Conservation (phyloP, 1,284 basidiomycete species). For the Termitomyces sp. region DNA sequence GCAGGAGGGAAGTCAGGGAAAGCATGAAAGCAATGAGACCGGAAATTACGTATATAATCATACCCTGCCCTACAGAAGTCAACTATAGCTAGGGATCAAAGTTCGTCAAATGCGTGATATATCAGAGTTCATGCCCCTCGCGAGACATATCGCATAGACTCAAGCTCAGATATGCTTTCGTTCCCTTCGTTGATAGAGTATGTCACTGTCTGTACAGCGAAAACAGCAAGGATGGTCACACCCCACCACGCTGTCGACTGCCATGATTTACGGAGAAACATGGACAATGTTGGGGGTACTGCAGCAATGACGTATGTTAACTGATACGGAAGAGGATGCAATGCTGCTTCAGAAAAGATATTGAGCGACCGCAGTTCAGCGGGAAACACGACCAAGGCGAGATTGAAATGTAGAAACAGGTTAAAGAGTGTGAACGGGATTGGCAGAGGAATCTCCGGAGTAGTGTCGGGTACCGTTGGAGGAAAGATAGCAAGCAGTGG, state of each 20-base stretch:
- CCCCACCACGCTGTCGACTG: slow-evolving; percentile 51
- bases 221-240: slow-evolving; percentile 36
- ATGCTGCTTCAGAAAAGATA: slow-evolving; percentile 19
- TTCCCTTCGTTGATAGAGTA: slow-evolving; percentile 39
- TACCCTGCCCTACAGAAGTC: neutral
- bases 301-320: slow-evolving; percentile 40
- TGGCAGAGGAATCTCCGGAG: slow-evolving; percentile 34
- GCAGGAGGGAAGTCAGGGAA: neutral
- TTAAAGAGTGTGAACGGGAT: slow-evolving; percentile 39
- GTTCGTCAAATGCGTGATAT: neutral
- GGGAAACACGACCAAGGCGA: slow-evolving; percentile 36
- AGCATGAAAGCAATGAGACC: neutral
- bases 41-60: neutral
- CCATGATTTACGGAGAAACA: slow-evolving; percentile 45
- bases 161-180: slow-evolving; percentile 44
- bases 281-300: slow-evolving; percentile 42
- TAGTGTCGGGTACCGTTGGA: slow-evolving; percentile 12
- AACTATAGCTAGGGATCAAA: neutral
- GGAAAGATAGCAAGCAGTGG: slow-evolving; percentile 44
- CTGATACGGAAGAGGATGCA: slow-evolving; percentile 37
- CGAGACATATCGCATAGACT: slow-evolving; percentile 49
- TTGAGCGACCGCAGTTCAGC: slow-evolving; percentile 21
- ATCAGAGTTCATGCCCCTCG: slow-evolving; percentile 40
- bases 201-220: slow-evolving; percentile 39
- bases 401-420: slow-evolving; percentile 43